phyloP scores from a whole-genome alignment of 805 yeast species.

The Sugiyamaella americana region DNA sequence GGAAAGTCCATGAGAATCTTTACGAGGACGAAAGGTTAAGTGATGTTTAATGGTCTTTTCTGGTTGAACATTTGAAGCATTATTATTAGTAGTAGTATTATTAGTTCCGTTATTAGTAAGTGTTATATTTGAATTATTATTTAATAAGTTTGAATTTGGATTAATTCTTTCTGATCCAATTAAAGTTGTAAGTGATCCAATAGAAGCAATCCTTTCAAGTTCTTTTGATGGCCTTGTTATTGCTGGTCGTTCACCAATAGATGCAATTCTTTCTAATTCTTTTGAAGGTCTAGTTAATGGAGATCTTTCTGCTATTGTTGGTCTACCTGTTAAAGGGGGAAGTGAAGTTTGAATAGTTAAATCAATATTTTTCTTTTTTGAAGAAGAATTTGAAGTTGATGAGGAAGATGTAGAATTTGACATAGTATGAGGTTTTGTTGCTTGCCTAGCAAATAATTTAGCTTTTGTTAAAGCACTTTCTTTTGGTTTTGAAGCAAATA shows the following conservation, averaged over 20 bases:
- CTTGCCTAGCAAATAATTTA: slow-evolving; percentile 32
- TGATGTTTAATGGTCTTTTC: slow-evolving; percentile 31
- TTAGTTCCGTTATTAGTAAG: neutral
- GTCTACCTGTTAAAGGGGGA: slow-evolving; percentile 21
- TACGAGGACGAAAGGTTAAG: slow-evolving; percentile 33
- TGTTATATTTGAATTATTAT: neutral
- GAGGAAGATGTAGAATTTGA: slow-evolving; percentile 3
- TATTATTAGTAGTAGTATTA: neutral
- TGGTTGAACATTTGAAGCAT: neutral
- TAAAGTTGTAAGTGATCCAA: slow-evolving; percentile 7
- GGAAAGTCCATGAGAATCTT: slow-evolving; percentile 36
- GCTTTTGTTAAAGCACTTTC: slow-evolving; percentile 27
- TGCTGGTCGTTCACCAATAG: slow-evolving; percentile 24
- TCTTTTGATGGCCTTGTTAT: too few relatives aligned
- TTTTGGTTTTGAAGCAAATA: slow-evolving; percentile 24
- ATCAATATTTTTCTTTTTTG: slow-evolving; percentile 17
- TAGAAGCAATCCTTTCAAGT: slow-evolving; percentile 12
- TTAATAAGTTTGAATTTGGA: neutral
- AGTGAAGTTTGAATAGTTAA: slow-evolving; percentile 25
- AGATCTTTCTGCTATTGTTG: slow-evolving; percentile 25
- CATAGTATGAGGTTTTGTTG: slow-evolving; percentile 22
- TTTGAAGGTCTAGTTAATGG: slow-evolving; percentile 32
- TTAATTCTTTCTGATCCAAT: neutral
- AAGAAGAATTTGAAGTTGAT: slow-evolving; percentile 6
- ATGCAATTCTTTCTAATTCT: slow-evolving; percentile 35